Evolutionary conservation across 1,139 yeast genomes (phyloP).

Genomic region (Meyerozyma carpophila): DNA sequence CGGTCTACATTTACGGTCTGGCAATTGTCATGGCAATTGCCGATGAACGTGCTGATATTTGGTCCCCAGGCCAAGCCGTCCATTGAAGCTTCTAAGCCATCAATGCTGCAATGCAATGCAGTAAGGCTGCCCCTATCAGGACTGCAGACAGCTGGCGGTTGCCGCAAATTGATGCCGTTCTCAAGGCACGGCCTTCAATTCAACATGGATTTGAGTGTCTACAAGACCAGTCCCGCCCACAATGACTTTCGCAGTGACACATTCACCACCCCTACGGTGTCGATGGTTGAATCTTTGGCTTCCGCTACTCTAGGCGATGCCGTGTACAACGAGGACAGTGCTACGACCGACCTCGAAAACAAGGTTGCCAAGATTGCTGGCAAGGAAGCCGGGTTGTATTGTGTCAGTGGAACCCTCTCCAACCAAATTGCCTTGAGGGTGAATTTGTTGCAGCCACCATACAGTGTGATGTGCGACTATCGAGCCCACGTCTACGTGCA

Average conservation of each 20-base stretch:
- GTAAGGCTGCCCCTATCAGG: too few species aligned
- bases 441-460: conserved; percentile 41
- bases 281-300: conserved; percentile 26
- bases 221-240: conserved; percentile 20
- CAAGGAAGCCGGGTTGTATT: conserved; percentile 37
- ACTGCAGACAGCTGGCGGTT: too few species aligned
- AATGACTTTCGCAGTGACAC: conserved; percentile 45
- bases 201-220: conserved; percentile 1
- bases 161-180: not conserved
- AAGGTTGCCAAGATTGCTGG: conserved; percentile 35
- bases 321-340: conserved; percentile 38
- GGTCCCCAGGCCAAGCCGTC: too few species aligned
- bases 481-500: conserved; percentile 35
- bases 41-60: too few species aligned
- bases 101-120: too few species aligned
- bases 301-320: conserved; percentile 28
- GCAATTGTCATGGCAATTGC: too few species aligned
- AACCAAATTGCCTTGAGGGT: conserved; percentile 40
- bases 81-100: too few species aligned
- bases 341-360: conserved; percentile 29
- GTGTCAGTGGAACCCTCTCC: conserved; percentile 44
- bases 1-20: too few species aligned
- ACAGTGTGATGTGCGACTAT: conserved; percentile 36
- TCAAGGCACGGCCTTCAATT: not conserved
- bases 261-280: conserved; percentile 38